phyloP scores from a whole-genome alignment of 208 protist species.

The Spironucleus salmonicida region DNA sequence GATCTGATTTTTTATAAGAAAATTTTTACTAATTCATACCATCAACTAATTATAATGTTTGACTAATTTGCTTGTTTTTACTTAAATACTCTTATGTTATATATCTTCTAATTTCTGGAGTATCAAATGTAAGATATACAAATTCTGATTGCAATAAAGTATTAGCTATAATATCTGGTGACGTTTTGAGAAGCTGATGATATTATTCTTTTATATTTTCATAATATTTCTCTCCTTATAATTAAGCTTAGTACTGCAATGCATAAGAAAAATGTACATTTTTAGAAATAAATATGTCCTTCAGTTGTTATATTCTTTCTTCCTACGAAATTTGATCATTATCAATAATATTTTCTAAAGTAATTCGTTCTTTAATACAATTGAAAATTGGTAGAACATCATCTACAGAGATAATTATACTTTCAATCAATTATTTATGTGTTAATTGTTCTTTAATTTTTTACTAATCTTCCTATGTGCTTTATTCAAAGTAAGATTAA shows the following conservation, averaged over 20 bases:
- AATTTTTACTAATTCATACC: no score
- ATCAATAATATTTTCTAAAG: neutral
- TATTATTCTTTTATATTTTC: neutral
- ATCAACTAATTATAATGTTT: no score
- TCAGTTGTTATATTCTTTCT: neutral
- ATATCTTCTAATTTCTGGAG: neutral
- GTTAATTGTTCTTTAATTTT: no score
- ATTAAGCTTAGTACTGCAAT: neutral
- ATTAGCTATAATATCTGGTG: conserved; percentile 8
- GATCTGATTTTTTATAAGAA: neutral
- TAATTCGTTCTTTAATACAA: conserved; percentile 14
- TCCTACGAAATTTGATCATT: neutral
- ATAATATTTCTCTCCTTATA: neutral
- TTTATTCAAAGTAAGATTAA: no score
- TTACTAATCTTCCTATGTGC: no score
- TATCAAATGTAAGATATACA: conserved; percentile 29
- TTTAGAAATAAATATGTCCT: neutral
- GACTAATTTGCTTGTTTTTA: no score
- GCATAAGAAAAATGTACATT: neutral
- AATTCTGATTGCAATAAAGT: conserved; percentile 4
- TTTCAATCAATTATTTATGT: no score
- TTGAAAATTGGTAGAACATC: conserved; percentile 8
- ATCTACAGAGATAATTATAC: neutral
- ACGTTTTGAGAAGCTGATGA: neutral
- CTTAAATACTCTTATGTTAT: no score